A percentile compares a stretch with the other conserved stretches of the same genome.
These are phyloP conservation scores for Leishmania tarentolae DNA, from an alignment of 208 protist genomes.

Conservation along the genomic window DNA sequence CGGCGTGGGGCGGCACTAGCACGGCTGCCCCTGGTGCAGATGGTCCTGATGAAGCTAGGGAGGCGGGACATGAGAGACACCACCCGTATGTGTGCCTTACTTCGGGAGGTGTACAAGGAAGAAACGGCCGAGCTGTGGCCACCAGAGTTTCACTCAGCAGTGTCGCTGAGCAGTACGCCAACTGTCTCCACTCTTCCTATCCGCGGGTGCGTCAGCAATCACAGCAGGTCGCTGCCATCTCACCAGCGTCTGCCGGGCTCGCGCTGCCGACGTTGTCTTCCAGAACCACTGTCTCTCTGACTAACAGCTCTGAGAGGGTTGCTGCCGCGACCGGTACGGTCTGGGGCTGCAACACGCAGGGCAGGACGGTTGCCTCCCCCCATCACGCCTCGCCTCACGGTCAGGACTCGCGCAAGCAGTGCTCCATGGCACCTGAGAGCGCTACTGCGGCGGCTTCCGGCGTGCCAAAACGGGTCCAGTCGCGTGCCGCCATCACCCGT, in stretches of 20 bases:
- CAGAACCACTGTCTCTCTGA: neutral
- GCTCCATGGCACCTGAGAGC: neutral
- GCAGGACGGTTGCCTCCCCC: neutral
- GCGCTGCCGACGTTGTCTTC: neutral
- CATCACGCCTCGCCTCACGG: neutral
- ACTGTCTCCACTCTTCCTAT: conserved; percentile 30
- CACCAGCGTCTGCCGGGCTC: neutral
- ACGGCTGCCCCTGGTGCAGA: neutral
- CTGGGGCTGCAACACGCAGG: neutral
- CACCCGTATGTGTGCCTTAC: neutral
- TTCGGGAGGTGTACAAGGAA: neutral
- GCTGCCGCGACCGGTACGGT: neutral
- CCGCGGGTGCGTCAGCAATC: conserved; percentile 13
- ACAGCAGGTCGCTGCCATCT: neutral
- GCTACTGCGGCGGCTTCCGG: neutral
- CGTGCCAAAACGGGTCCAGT: conserved; percentile 11
- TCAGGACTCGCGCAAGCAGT: neutral
- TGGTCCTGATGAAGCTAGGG: neutral
- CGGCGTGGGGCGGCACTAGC: conserved; percentile 5
- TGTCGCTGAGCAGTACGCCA: conserved; percentile 21
- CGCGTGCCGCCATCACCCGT: conserved; percentile 3
- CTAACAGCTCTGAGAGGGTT: neutral
- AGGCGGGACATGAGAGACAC: neutral
- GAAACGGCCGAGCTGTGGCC: neutral
- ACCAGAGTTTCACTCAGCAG: conserved; percentile 8